These are phyloP conservation scores for Ganoderma sp. DNA, from an alignment of 1,284 basidiomycete genomes.

Conservation along the genomic window DNA sequence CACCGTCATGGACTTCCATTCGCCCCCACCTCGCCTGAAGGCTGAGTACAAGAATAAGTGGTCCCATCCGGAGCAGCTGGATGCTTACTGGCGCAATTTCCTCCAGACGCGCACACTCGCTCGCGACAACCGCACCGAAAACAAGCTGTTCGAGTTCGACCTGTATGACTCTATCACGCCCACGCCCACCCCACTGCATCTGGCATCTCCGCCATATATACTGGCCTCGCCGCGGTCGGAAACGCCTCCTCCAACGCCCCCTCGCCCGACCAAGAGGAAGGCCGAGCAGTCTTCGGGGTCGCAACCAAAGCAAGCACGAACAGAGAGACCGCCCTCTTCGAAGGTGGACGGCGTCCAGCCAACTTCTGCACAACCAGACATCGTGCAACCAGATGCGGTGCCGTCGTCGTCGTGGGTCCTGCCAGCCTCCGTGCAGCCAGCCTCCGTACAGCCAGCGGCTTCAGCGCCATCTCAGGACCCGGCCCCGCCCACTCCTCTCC, in stretches of 20 bases:
- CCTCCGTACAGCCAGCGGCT: neutral
- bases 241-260: too few relatives aligned
- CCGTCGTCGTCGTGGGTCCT: neutral
- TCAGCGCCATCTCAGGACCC: neutral
- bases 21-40: neutral
- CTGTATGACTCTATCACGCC: neutral
- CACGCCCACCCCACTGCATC: too few relatives aligned
- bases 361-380: neutral
- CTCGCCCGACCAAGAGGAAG: neutral
- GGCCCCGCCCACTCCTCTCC: neutral
- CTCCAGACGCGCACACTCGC: conserved; percentile 2
- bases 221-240: too few relatives aligned
- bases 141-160: neutral
- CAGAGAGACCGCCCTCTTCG: neutral
- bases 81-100: conserved; percentile 16
- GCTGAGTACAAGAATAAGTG: conserved; percentile 1
- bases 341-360: too few relatives aligned
- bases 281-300: neutral
- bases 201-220: too few relatives aligned
- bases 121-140: neutral
- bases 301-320: neutral
- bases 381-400: neutral
- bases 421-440: too few relatives aligned
- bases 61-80: conserved; percentile 14
- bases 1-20: conserved; percentile 19